A percentile compares a stretch with the other conserved stretches of the same genome.
Evolutionary conservation across 2,329 filamentous ascomycete species (phyloP).

Genomic region (Botrytis porri): DNA sequence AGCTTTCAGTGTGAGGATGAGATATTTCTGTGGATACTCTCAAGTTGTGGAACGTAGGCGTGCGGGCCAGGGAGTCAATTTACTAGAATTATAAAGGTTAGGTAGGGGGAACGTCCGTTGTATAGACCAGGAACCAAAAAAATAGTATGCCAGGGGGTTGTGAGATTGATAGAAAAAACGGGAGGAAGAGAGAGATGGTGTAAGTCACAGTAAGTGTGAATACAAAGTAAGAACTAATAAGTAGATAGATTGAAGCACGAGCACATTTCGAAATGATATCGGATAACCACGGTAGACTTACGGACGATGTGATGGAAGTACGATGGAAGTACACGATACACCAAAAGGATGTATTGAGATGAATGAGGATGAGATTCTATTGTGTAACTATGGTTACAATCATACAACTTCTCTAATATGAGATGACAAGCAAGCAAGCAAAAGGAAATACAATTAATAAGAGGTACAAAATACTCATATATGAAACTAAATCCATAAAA

Average conservation of each 20-base stretch:
- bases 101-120: constrained; percentile 7
- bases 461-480: not conserved
- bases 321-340: not conserved
- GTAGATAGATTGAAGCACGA: not conserved
- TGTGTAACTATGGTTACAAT: not conserved
- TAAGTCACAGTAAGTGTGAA: too few species aligned
- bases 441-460: not conserved
- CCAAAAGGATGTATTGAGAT: constrained; percentile 11
- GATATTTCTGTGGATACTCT: constrained; percentile 10
- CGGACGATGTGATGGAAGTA: not conserved
- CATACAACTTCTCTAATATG: not conserved
- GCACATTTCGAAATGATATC: not conserved
- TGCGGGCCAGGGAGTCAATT: not conserved
- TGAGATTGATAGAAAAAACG: constrained; percentile 2
- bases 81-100: constrained; percentile 2
- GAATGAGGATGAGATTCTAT: not conserved
- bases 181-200: not conserved
- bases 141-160: not conserved
- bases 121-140: constrained; percentile 10
- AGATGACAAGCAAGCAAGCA: not conserved
- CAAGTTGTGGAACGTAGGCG: constrained; percentile 7
- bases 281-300: constrained; percentile 7
- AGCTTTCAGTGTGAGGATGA: constrained; percentile 9
- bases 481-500: not conserved
- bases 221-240: not conserved